A percentile compares a stretch with the other conserved stretches of the same genome.
phyloP scores from a whole-genome alignment of 1,284 basidiomycete genomes.

The Boletus semigastroideus region DNA sequence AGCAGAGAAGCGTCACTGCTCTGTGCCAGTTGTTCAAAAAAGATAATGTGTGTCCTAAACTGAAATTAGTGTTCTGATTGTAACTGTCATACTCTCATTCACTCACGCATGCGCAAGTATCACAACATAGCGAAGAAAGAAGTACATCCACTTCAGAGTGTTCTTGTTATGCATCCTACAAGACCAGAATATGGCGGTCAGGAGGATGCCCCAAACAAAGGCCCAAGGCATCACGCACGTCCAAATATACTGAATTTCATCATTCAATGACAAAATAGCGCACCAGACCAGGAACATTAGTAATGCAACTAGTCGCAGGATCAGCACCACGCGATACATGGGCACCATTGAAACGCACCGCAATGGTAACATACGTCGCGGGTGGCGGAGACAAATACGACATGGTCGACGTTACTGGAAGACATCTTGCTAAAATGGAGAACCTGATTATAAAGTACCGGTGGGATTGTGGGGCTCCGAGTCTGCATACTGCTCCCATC shows the following conservation, averaged over 20 bases:
- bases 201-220: neutral
- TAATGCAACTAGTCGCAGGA: conserved; percentile 5
- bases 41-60: conserved; percentile 15
- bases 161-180: conserved; percentile 19
- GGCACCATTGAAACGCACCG: conserved; percentile 3
- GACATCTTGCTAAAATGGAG: neutral
- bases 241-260: conserved; percentile 27
- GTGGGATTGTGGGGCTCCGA: neutral
- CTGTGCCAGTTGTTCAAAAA: conserved; percentile 10
- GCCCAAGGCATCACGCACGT: conserved; percentile 11
- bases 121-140: conserved; percentile 21
- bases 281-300: conserved; percentile 20
- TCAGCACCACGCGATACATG: neutral
- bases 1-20: conserved; percentile 13
- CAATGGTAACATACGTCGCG: conserved; percentile 16
- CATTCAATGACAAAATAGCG: conserved; percentile 10
- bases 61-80: neutral
- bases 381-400: neutral
- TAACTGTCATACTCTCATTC: neutral
- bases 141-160: conserved; percentile 22
- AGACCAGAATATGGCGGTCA: neutral
- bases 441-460: neutral
- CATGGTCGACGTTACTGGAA: neutral
- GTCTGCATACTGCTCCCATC: neutral
- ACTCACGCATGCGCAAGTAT: conserved; percentile 19